These are phyloP conservation scores for Diaporthe destruens DNA, from an alignment of 2,329 filamentous ascomycete genomes.

Conservation along the genomic window DNA sequence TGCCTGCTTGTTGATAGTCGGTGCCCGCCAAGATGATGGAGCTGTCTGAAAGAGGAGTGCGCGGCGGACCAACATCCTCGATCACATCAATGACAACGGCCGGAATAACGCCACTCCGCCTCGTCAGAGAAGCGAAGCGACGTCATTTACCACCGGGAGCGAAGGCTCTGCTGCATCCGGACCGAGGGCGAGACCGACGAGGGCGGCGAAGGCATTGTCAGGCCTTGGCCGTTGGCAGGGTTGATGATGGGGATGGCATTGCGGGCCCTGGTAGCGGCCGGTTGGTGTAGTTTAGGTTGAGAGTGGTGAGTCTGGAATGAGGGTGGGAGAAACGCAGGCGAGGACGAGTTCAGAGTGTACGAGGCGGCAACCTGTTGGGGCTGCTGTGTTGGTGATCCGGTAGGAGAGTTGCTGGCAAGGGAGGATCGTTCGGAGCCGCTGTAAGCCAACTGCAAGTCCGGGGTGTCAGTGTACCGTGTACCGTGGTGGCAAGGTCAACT, in stretches of 20 bases:
- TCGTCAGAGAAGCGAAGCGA: slow-evolving; percentile 50
- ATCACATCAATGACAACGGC: slow-evolving; percentile 54
- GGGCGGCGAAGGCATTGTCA: slow-evolving; percentile 89
- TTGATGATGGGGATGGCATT: slow-evolving; percentile 99
- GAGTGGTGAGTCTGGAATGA: slow-evolving; percentile 74
- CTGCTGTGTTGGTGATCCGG: slow-evolving; percentile 90
- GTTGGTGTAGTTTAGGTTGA: slow-evolving; percentile 88
- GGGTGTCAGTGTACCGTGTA: slow-evolving; percentile 51
- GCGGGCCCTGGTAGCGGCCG: slow-evolving; percentile 86
- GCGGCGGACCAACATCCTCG: slow-evolving; percentile 52
- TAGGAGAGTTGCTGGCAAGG: slow-evolving; percentile 92
- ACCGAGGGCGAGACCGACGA: slow-evolving; percentile 73
- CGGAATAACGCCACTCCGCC: slow-evolving; percentile 50
- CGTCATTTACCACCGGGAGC: slow-evolving; percentile 65
- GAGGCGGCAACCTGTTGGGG: slow-evolving; percentile 82
- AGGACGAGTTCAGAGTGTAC: slow-evolving; percentile 78
- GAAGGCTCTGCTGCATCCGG: slow-evolving; percentile 69
- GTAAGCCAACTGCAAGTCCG: slow-evolving; percentile 56
- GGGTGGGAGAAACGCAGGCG: slow-evolving; percentile 75
- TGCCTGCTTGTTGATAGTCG: slow-evolving; percentile 57
- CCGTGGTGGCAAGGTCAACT: not conserved
- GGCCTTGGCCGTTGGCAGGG: slow-evolving; percentile 80
- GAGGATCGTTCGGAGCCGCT: slow-evolving; percentile 87
- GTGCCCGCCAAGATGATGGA: slow-evolving; percentile 65
- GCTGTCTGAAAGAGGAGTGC: slow-evolving; percentile 54